Conservation (phyloP, 23 red algal genomes). For the Gracilaria domingensis region DNA sequence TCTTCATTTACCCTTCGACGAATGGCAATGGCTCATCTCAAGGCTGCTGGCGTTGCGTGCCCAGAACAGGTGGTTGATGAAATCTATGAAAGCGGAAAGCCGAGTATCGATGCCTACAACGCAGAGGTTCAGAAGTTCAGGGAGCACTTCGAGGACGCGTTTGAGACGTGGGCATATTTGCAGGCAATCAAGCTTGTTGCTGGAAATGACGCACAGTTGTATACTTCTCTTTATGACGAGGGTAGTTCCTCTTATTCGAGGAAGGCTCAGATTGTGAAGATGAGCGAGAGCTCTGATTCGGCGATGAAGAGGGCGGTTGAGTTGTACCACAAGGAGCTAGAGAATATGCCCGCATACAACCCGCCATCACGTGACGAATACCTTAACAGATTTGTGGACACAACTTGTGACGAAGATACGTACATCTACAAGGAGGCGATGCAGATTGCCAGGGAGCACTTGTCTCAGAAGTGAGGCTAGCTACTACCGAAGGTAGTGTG, state of each 20-base stretch:
- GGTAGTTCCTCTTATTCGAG: neutral
- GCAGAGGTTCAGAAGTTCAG: conserved; percentile 29
- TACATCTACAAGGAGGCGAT: conserved; percentile 21
- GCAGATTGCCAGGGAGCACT: conserved; percentile 34
- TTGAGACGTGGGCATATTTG: conserved; percentile 48
- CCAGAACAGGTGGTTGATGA: conserved; percentile 29
- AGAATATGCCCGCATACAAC: neutral
- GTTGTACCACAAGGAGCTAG: neutral
- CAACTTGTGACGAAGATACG: conserved; percentile 14
- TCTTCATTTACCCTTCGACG: conserved; percentile 39
- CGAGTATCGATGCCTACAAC: neutral
- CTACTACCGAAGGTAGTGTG: no score
- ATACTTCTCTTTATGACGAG: conserved; percentile 21
- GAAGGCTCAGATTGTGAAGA: neutral
- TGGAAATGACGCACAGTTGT: conserved; percentile 1
- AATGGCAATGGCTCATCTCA: conserved; percentile 60
- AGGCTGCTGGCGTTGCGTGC: conserved; percentile 16
- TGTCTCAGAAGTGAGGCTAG: neutral
- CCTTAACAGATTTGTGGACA: conserved; percentile 54
- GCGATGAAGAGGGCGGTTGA: conserved; percentile 11
- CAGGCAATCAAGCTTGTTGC: conserved; percentile 2
- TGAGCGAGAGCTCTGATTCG: conserved; percentile 14
- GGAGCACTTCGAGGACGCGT: conserved; percentile 15
- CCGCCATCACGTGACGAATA: conserved; percentile 38
- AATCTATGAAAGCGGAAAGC: conserved; percentile 35